phyloP scores from a whole-genome alignment of 495 filamentous ascomycete species.

The Aspergillus cavernicola region DNA sequence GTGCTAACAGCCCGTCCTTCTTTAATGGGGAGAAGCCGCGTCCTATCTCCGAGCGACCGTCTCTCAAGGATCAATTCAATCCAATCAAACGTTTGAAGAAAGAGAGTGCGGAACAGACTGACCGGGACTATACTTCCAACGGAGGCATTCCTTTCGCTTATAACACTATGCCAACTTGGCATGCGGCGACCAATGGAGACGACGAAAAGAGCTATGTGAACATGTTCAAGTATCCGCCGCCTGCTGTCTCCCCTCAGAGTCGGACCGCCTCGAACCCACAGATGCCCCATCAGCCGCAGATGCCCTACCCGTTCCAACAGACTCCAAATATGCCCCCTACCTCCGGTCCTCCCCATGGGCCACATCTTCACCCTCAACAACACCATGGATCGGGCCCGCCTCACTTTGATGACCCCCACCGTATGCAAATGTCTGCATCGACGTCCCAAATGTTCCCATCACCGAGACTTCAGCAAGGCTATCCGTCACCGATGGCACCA shows the following conservation, averaged over 20 bases:
- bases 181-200: constrained; percentile 50
- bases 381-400: constrained; percentile 57
- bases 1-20: constrained; percentile 49
- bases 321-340: constrained; percentile 34
- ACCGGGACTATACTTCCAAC: constrained; percentile 54
- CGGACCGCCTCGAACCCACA: constrained; percentile 55
- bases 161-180: constrained; percentile 78
- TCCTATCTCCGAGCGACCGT: constrained; percentile 50
- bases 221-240: constrained; percentile 64
- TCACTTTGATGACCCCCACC: constrained; percentile 73
- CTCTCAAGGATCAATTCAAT: constrained; percentile 66
- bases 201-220: constrained; percentile 69
- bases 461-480: constrained; percentile 70
- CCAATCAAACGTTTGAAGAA: constrained; percentile 70
- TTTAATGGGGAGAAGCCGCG: constrained; percentile 60
- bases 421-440: constrained; percentile 79
- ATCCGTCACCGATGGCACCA: constrained; percentile 65
- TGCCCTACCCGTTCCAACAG: constrained; percentile 65
- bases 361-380: constrained; percentile 63
- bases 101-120: constrained; percentile 45
- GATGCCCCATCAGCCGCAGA: constrained; percentile 72
- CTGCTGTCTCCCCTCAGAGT: constrained; percentile 64
- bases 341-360: constrained; percentile 58
- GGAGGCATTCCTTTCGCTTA: constrained; percentile 74
- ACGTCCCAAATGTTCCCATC: constrained; percentile 75